phyloP scores from a whole-genome alignment of 768 basidiomycete species.

The Rubroboletus satanas region DNA sequence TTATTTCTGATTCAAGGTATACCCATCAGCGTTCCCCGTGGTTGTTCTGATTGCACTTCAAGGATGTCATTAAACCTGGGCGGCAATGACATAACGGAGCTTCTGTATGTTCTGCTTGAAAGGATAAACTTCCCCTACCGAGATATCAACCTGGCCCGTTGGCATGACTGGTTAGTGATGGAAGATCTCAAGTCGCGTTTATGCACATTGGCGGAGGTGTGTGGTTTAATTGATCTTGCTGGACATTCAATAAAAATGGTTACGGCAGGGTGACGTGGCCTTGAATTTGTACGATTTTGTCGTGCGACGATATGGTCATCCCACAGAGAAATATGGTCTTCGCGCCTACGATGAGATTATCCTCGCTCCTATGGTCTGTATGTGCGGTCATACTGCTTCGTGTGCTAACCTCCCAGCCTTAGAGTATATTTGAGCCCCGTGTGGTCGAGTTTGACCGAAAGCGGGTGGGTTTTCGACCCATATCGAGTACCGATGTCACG shows the following conservation, averaged over 20 bases:
- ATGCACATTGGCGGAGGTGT: slow-evolving; percentile 85
- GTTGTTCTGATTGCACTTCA: slow-evolving; percentile 5
- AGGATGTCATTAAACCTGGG: slow-evolving; percentile 84
- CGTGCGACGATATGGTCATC: slow-evolving; percentile 68
- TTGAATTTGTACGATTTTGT: slow-evolving; percentile 89
- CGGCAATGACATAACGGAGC: slow-evolving; percentile 93
- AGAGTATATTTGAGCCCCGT: slow-evolving; percentile 93
- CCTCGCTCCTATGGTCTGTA: slow-evolving; percentile 83
- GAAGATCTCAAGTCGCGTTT: slow-evolving; percentile 85
- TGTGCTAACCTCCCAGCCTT: background rate
- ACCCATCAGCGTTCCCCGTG: slow-evolving; percentile 7
- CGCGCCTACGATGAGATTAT: slow-evolving; percentile 95
- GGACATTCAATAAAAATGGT: slow-evolving; percentile 2
- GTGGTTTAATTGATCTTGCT: slow-evolving; percentile 18
- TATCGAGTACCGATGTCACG: slow-evolving; percentile 58
- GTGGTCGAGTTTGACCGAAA: slow-evolving; percentile 88
- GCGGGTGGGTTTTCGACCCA: slow-evolving; percentile 44
- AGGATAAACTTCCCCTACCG: slow-evolving; percentile 86
- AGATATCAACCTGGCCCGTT: slow-evolving; percentile 69
- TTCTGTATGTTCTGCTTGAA: slow-evolving; percentile 73
- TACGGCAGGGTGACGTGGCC: slow-evolving; percentile 75
- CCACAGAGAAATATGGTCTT: slow-evolving; percentile 83
- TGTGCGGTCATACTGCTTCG: background rate
- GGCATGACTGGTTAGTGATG: slow-evolving; percentile 88
- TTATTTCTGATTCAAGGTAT: slow-evolving; percentile 84